Percentiles rank a stretch among this genome's conserved stretches.
Evolutionary conservation across 768 basidiomycete species (phyloP).

Genomic region (Trichaptum fuscoviolaceum): DNA sequence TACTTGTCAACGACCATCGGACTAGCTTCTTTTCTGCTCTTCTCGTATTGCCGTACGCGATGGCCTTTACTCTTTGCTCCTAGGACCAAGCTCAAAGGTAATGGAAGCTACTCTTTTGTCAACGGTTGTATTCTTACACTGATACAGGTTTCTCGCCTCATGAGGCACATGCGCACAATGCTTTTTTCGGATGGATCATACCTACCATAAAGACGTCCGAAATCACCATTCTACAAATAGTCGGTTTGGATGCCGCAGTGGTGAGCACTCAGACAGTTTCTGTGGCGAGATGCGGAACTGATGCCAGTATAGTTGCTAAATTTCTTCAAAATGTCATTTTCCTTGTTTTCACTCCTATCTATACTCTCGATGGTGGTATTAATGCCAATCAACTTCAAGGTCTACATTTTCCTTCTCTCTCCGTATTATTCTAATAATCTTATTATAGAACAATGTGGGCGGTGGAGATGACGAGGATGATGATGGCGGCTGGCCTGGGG

Average conservation of each 20-base stretch:
- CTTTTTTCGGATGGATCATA: slow-evolving; percentile 95
- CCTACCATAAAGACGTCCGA: slow-evolving; percentile 90
- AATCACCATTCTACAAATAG: slow-evolving; percentile 90
- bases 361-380: slow-evolving; percentile 77
- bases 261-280: slow-evolving; percentile 40
- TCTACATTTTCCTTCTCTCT: slow-evolving; percentile 29
- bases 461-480: slow-evolving; percentile 44
- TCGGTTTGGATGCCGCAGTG: slow-evolving; percentile 95
- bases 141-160: slow-evolving; percentile 83
- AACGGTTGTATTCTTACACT: slow-evolving; percentile 9
- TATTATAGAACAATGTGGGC: slow-evolving; percentile 64
- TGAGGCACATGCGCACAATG: slow-evolving; percentile 80
- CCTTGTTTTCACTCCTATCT: slow-evolving; percentile 83
- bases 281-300: slow-evolving; percentile 1
- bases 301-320: slow-evolving; percentile 62
- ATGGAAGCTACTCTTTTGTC: slow-evolving; percentile 1
- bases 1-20: slow-evolving; percentile 75
- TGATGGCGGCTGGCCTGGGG: slow-evolving; percentile 11
- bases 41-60: slow-evolving; percentile 82
- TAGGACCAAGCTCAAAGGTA: slow-evolving; percentile 90
- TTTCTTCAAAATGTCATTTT: slow-evolving; percentile 94
- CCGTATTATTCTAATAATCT: neutral
- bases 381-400: slow-evolving; percentile 94
- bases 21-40: slow-evolving; percentile 72
- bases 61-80: slow-evolving; percentile 92